These are phyloP conservation scores for Aeminium ludgeri DNA, from an alignment of 495 filamentous ascomycete genomes.

Conservation along the genomic window DNA sequence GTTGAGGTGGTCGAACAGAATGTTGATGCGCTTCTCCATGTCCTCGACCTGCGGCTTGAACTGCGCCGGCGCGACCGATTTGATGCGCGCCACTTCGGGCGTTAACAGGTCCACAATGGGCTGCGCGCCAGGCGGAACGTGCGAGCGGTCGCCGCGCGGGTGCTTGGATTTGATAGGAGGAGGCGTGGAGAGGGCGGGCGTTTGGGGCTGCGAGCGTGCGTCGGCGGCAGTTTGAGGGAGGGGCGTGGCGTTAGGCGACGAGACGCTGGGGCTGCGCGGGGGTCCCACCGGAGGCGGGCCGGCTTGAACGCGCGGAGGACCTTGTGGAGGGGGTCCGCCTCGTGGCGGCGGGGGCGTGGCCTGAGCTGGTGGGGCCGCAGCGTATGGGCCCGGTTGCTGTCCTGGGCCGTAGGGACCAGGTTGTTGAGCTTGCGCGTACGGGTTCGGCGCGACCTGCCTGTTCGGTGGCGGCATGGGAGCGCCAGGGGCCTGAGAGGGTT, in stretches of 20 bases:
- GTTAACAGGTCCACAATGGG: conserved; percentile 68
- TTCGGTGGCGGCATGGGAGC: conserved; percentile 15
- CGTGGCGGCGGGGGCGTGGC: conserved; percentile 1
- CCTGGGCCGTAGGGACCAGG: conserved; percentile 25
- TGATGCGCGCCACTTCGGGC: conserved; percentile 74
- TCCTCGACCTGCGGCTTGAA: conserved; percentile 80
- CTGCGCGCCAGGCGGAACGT: conserved; percentile 61
- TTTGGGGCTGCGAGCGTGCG: background rate
- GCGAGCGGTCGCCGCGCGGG: conserved; percentile 58
- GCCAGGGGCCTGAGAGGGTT: conserved; percentile 17
- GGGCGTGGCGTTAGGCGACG: background rate
- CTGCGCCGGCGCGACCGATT: conserved; percentile 57
- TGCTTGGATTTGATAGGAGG: conserved; percentile 6
- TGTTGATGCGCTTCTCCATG: conserved; percentile 75
- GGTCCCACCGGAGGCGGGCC: conserved; percentile 17
- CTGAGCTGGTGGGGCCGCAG: background rate
- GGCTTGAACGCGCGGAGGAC: conserved; percentile 9
- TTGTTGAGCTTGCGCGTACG: conserved; percentile 28
- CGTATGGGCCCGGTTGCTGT: background rate
- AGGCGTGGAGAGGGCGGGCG: conserved; percentile 40
- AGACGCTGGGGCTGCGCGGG: conserved; percentile 2
- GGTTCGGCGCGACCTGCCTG: conserved; percentile 23
- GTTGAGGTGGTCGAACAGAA: conserved; percentile 91
- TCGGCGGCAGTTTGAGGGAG: background rate
- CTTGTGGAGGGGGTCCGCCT: conserved; percentile 15